These are phyloP conservation scores for Colletotrichum spinosum DNA, from an alignment of 2,329 filamentous ascomycete genomes.

Conservation along the genomic window DNA sequence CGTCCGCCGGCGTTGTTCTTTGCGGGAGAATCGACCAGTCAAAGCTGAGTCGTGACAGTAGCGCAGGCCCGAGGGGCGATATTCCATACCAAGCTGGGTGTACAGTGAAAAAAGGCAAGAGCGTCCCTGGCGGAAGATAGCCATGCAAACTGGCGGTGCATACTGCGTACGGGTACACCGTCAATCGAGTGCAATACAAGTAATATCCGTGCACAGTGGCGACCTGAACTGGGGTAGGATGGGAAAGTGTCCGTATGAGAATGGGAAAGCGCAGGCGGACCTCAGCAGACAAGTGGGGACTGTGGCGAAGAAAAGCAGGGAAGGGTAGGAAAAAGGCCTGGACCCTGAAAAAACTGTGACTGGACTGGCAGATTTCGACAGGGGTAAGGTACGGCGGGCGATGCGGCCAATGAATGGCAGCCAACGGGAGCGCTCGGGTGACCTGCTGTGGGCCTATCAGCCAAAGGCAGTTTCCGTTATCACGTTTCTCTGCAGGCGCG, in stretches of 20 bases:
- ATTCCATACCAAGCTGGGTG: too few species aligned
- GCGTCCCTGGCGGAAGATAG: too few species aligned
- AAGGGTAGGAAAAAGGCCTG: not conserved
- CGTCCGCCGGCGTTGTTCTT: too few species aligned
- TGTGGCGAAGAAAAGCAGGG: not conserved
- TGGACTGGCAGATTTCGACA: not conserved
- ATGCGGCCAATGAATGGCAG: not conserved
- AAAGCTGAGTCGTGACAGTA: too few species aligned
- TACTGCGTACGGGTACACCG: too few species aligned
- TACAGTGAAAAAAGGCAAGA: too few species aligned
- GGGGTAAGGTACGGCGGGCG: too few species aligned
- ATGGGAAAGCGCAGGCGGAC: constrained; percentile 2
- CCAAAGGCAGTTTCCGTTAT: not conserved
- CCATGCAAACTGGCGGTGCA: too few species aligned
- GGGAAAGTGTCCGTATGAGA: not conserved
- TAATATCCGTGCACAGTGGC: too few species aligned
- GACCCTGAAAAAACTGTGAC: constrained; percentile 30
- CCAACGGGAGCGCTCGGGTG: not conserved
- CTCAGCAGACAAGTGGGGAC: constrained; percentile 10
- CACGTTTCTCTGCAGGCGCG: not conserved
- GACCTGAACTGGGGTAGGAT: not conserved
- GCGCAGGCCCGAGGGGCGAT: too few species aligned
- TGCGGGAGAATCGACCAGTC: too few species aligned
- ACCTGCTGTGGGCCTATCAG: not conserved
- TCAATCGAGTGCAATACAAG: too few species aligned